Percentiles rank a stretch among this genome's conserved stretches.
These are phyloP conservation scores for Yarrowia bubula DNA, from an alignment of 805 yeast species.

Conservation along the genomic window DNA sequence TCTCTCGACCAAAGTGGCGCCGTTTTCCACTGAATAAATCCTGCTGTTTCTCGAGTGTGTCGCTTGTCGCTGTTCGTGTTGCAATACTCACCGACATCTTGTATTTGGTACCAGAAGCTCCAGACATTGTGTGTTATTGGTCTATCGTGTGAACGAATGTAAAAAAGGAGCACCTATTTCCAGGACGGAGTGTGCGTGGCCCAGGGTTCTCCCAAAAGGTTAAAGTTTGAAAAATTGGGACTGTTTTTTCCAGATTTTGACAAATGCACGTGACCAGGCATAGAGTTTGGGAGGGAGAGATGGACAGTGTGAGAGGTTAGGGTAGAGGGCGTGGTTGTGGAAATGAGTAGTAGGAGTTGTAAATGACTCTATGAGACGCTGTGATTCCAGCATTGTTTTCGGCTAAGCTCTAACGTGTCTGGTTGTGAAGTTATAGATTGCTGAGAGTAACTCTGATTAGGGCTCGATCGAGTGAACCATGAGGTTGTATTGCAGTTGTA, in stretches of 20 bases:
- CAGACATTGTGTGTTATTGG: slow-evolving; percentile 37
- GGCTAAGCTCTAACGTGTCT: no score
- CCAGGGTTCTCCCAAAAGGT: slow-evolving; percentile 24
- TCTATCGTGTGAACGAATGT: slow-evolving; percentile 25
- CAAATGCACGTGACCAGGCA: neutral
- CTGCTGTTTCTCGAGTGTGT: neutral
- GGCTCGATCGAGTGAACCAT: no score
- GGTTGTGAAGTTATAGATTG: no score
- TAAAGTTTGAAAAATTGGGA: slow-evolving; percentile 21
- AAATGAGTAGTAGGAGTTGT: no score
- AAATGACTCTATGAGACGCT: no score
- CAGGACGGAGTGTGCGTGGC: neutral
- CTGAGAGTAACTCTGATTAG: no score
- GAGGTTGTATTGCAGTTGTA: no score
- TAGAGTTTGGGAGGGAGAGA: neutral
- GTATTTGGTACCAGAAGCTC: slow-evolving; percentile 99
- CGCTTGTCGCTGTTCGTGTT: neutral
- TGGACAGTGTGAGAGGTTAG: neutral
- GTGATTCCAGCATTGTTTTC: no score
- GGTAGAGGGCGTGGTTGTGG: neutral
- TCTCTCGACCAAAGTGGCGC: no score
- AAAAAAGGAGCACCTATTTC: slow-evolving; percentile 26
- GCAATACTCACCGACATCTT: slow-evolving; percentile 89
- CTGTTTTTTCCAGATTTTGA: slow-evolving; percentile 14
- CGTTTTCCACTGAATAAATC: neutral